Evolutionary conservation across 345 rosid genomes (phyloP).

Genomic region (Eutrema heterophyllum): DNA sequence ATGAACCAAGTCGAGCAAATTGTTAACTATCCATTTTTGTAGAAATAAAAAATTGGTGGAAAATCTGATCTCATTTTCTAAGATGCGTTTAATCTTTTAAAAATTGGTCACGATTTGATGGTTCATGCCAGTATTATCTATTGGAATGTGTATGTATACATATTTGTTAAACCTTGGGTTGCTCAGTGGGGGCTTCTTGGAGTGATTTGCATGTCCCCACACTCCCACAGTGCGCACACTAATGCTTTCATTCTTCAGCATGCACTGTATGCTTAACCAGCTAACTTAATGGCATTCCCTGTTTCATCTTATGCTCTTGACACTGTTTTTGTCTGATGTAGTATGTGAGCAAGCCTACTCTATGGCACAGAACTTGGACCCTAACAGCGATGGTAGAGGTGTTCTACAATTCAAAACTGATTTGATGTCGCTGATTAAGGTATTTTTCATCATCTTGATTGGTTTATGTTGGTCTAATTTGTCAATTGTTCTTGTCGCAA

Average conservation of each 20-base stretch:
- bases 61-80: too few species aligned
- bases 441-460: constrained; percentile 20
- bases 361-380: constrained; percentile 94
- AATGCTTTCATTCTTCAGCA: background rate
- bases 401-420: constrained; percentile 99
- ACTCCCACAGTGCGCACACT: background rate
- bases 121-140: background rate
- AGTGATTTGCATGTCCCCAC: background rate
- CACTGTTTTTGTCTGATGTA: constrained; percentile 28
- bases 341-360: constrained; percentile 97
- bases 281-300: background rate
- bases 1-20: too few species aligned
- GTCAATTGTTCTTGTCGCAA: background rate
- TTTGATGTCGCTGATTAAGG: constrained; percentile 90
- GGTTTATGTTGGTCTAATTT: background rate
- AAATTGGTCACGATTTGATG: too few species aligned
- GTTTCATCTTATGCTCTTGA: background rate
- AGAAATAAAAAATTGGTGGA: too few species aligned
- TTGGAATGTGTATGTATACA: background rate
- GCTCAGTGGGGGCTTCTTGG: background rate
- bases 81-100: too few species aligned
- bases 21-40: too few species aligned
- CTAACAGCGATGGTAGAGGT: constrained; percentile 93
- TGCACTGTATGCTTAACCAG: background rate
- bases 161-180: background rate